Conservation (phyloP, 306 rosid species). For the Medicago ruthenica region DNA sequence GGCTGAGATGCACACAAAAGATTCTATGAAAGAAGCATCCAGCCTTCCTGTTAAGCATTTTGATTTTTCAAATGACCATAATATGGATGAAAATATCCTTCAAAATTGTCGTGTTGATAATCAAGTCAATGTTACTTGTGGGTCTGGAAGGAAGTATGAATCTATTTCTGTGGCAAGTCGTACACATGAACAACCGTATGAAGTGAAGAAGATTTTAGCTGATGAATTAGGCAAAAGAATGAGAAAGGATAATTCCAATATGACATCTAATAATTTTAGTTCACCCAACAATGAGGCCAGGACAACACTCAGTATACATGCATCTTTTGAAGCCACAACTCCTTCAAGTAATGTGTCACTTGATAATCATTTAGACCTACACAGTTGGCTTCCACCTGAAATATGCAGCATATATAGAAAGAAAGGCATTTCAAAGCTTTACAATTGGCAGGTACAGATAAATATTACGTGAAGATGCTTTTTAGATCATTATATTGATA, state of each 20-base stretch:
- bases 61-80: conserved; percentile 78
- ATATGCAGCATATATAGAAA: conserved; percentile 76
- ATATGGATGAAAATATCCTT: conserved; percentile 53
- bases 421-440: conserved; percentile 84
- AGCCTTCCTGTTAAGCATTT: conserved; percentile 85
- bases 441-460: conserved; percentile 85
- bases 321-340: conserved; percentile 59
- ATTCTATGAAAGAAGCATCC: conserved; percentile 59
- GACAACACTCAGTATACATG: conserved; percentile 45
- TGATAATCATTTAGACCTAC: conserved; percentile 63
- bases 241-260: conserved; percentile 48
- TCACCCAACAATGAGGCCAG: conserved; percentile 51
- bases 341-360: conserved; percentile 69
- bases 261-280: conserved; percentile 40
- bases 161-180: conserved; percentile 48
- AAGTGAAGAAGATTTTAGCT: conserved; percentile 43
- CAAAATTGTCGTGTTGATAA: conserved; percentile 44
- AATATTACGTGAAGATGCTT: conserved; percentile 26
- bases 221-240: conserved; percentile 43
- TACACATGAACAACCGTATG: conserved; percentile 47
- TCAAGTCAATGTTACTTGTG: conserved; percentile 38
- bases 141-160: conserved; percentile 48
- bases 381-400: conserved; percentile 86
- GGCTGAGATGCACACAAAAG: conserved; percentile 52
- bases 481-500: conserved; percentile 15